Conservation (phyloP, 106 monocot species). For the Triglochin maritima region DNA sequence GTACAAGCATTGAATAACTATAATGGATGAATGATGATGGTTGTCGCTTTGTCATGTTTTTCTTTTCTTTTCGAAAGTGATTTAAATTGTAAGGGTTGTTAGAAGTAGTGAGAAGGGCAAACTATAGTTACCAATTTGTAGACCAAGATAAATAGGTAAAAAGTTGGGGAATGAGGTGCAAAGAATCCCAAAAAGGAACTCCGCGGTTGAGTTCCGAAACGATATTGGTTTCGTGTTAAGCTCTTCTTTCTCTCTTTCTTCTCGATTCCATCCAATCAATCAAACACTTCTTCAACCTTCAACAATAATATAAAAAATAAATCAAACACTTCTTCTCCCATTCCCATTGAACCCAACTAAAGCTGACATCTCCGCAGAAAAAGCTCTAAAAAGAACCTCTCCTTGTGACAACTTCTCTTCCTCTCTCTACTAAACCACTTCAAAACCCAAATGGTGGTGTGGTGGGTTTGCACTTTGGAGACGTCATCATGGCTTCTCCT, state of each 20-base stretch:
- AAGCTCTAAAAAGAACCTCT: neutral
- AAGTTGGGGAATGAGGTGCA: no score
- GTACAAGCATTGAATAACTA: no score
- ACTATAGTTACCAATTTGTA: no score
- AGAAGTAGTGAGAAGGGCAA: no score
- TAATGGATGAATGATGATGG: no score
- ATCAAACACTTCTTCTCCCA: neutral
- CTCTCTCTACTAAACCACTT: neutral
- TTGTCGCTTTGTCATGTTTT: no score
- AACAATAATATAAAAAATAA: neutral
- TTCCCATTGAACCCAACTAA: neutral
- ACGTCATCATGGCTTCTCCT: neutral
- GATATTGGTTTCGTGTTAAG: neutral
- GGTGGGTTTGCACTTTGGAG: neutral
- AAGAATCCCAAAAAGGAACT: no score
- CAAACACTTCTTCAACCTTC: neutral
- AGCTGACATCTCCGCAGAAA: conserved; percentile 2
- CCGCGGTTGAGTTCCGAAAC: no score
- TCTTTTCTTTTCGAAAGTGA: no score
- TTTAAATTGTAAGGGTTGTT: no score
- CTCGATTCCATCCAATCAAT: neutral
- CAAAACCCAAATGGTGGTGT: neutral
- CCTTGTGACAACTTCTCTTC: neutral
- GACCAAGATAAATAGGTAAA: no score
- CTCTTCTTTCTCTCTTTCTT: neutral